These are phyloP conservation scores for Babesia gibsoni DNA, from an alignment of 169 alveolate species.

Conservation along the genomic window DNA sequence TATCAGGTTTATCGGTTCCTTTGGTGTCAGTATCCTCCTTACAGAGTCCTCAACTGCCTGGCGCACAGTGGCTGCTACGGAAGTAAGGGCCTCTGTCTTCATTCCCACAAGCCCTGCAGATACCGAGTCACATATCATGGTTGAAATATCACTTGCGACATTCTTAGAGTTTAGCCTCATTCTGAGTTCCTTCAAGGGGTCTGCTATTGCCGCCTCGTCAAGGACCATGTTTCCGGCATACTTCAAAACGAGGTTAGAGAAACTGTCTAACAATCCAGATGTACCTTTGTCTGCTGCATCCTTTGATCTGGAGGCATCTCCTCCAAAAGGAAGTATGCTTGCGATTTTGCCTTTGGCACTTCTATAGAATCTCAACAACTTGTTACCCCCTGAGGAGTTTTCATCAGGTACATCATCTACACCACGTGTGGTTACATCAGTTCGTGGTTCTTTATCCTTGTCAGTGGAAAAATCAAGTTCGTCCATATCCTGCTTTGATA, in stretches of 20 bases:
- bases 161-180: slow-evolving; percentile 34
- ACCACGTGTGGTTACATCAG: not conserved
- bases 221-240: slow-evolving; percentile 58
- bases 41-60: slow-evolving; percentile 54
- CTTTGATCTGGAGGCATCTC: too few relatives aligned
- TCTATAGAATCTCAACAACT: too few relatives aligned
- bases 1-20: slow-evolving; percentile 57
- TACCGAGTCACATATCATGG: slow-evolving; percentile 58
- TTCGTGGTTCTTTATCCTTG: not conserved
- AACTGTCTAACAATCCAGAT: slow-evolving; percentile 42
- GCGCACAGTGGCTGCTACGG: slow-evolving; percentile 54
- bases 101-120: slow-evolving; percentile 49
- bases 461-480: slow-evolving; percentile 56
- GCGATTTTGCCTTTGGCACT: too few relatives aligned
- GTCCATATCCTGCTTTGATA: slow-evolving; percentile 54
- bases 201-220: slow-evolving; percentile 37
- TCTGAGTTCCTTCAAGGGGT: slow-evolving; percentile 50
- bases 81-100: slow-evolving; percentile 52
- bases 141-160: slow-evolving; percentile 59
- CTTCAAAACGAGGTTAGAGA: slow-evolving; percentile 45
- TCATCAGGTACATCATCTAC: too few relatives aligned
- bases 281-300: too few relatives aligned
- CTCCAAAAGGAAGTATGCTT: too few relatives aligned
- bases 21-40: slow-evolving; percentile 50
- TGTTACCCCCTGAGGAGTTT: too few relatives aligned